Evolutionary conservation across 176 grass and related monocot species (phyloP).

Genomic region (Rhynchospora pubera): DNA sequence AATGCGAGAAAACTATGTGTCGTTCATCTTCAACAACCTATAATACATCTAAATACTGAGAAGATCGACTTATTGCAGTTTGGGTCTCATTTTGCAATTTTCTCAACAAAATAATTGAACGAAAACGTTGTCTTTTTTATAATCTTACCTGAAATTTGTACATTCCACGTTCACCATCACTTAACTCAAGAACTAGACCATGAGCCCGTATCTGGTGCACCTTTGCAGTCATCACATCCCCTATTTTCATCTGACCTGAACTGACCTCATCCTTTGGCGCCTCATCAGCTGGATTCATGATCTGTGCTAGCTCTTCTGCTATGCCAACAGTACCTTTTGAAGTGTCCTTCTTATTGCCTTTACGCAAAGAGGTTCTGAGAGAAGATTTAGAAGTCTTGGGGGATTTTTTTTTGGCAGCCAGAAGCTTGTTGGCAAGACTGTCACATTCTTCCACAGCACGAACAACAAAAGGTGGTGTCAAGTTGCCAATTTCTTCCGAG

Average conservation of each 20-base stretch:
- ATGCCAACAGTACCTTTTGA: background rate
- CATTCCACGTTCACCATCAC: slow-evolving; percentile 72
- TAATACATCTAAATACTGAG: background rate
- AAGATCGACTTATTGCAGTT: background rate
- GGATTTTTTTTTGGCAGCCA: slow-evolving; percentile 22
- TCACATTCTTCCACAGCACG: slow-evolving; percentile 70
- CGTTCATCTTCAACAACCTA: background rate
- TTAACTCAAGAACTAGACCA: slow-evolving; percentile 85
- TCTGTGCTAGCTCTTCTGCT: background rate
- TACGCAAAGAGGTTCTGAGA: slow-evolving; percentile 30
- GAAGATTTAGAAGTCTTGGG: slow-evolving; percentile 50
- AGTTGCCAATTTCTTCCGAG: slow-evolving; percentile 31
- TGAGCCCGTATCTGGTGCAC: slow-evolving; percentile 70
- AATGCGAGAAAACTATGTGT: background rate
- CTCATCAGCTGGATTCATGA: slow-evolving; percentile 18
- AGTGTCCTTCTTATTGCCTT: background rate
- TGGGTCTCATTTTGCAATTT: background rate
- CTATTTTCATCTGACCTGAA: slow-evolving; percentile 54
- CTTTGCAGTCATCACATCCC: slow-evolving; percentile 70
- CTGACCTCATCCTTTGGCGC: slow-evolving; percentile 17
- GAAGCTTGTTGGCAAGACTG: slow-evolving; percentile 21
- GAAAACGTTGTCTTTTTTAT: background rate
- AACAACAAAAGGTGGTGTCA: slow-evolving; percentile 48
- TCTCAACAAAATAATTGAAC: background rate
- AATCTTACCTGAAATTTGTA: slow-evolving; percentile 85